Evolutionary conservation across 257 asterid genomes (phyloP), one percentile per base, ranked within the genome.

Genomic region (Solanum piurae): DNA sequence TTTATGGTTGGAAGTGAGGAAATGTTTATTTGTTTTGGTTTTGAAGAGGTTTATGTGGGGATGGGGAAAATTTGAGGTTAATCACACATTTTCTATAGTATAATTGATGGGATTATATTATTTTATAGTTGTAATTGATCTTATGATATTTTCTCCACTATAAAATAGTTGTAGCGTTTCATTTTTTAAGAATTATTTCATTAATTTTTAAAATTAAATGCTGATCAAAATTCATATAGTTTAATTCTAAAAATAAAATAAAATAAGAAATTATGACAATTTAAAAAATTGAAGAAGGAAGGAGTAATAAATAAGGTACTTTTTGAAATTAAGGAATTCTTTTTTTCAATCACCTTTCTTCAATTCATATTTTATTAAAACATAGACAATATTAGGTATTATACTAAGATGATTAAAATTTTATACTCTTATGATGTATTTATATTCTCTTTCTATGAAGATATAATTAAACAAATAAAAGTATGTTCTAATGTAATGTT

Each of bases 11-110:
- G 13, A 8, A 79, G 25, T 25, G 37, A 44, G 85, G 62, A 44
- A 5, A 29, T 44, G 62, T 52, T 52, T 16, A 44, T 25, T 44
- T 79, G 18, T 46, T 34, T 38, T 77, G 83, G 4, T 77, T 31
- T 73, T 80, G 66, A 46, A 2, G 64, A 44, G 85, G 85, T 80
- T 80, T 80, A 80, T 80, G 68, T 46, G 68, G 85, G 85, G 68
- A 80, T 27, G 85, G 66, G 68, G 5, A 27, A n/a, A 14, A 25
- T 44, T 79, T 44, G n/a, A 79, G 68, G 16, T 9, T 46, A 49
- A 46, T 4, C 23, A 77, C 34, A 42, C 14, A 77, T 76, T 80
- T 74, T 46, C 64, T 46, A 80, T 16, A 8, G n/a, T n/a, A n/a
- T n/a, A n/a, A 79, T 79, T 46, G n/a, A 40, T 40, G 44, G 44